A percentile compares a stretch with the other conserved stretches of the same genome.
Conservation (phyloP, 2,329 filamentous ascomycete genomes). For the Fusarium torulosum region DNA sequence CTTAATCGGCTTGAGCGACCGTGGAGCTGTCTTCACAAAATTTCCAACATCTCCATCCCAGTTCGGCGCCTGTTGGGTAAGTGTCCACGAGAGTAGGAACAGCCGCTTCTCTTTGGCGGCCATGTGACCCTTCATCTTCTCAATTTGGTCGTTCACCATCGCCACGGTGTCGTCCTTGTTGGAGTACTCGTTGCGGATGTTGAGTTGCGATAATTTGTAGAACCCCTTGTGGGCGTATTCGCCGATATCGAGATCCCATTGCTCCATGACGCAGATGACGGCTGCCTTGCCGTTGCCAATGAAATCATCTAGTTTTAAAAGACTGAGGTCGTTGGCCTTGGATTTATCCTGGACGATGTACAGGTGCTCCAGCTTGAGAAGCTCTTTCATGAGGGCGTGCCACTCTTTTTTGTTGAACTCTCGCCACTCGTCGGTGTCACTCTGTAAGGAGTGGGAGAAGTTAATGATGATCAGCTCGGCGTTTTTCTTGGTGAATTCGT, state of each 20-base stretch:
- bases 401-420: constrained; percentile 27
- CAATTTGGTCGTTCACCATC: constrained; percentile 15
- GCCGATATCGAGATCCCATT: constrained; percentile 7
- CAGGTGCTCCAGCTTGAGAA: constrained; percentile 1
- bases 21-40: neutral
- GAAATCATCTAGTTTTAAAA: constrained; percentile 1
- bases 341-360: constrained; percentile 6
- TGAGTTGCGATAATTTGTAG: constrained; percentile 12
- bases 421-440: constrained; percentile 10
- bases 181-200: constrained; percentile 22
- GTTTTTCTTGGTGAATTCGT: constrained; percentile 15
- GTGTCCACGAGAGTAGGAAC: constrained; percentile 14
- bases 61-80: constrained; percentile 5
- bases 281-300: constrained; percentile 10
- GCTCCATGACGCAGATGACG: constrained; percentile 2
- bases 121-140: constrained; percentile 26
- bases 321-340: constrained; percentile 12
- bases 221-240: constrained; percentile 16
- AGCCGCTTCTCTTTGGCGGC: constrained; percentile 12
- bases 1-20: constrained; percentile 14
- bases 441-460: constrained; percentile 18
- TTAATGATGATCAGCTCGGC: neutral
- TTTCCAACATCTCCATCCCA: constrained; percentile 9
- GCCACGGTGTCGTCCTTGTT: constrained; percentile 9
- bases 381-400: constrained; percentile 18